These are phyloP conservation scores for Cunninghamia lanceolata DNA, from an alignment of 75 land plant genomes.

Conservation along the genomic window DNA sequence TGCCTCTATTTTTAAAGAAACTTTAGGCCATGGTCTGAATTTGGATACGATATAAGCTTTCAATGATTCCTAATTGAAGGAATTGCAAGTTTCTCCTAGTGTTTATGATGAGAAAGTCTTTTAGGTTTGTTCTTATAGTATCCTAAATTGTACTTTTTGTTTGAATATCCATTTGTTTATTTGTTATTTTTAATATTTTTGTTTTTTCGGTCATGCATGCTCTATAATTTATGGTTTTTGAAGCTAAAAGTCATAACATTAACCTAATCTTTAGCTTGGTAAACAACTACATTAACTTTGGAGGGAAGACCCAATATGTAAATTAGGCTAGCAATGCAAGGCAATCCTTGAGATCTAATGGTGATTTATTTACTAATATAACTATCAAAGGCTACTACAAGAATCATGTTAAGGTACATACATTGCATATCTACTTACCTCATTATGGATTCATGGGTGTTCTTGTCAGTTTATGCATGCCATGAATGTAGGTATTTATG, in stretches of 20 bases:
- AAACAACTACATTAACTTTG: conserved; percentile 70
- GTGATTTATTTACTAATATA: conserved; percentile 73
- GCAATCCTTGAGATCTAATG: conserved; percentile 40
- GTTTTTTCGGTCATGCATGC: conserved; percentile 37
- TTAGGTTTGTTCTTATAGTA: conserved; percentile 24
- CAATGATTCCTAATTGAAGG: conserved; percentile 55
- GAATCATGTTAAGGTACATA: conserved; percentile 59
- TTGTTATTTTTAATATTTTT: not conserved
- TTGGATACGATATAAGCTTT: conserved; percentile 81
- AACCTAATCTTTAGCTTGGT: conserved; percentile 70
- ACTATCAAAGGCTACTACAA: conserved; percentile 69
- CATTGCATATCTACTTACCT: not conserved
- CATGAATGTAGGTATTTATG: not conserved
- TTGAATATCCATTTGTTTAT: not conserved
- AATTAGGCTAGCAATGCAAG: conserved; percentile 70
- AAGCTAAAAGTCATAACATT: conserved; percentile 68
- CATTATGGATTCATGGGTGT: not conserved
- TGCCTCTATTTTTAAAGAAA: conserved; percentile 37
- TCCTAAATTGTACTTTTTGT: not conserved
- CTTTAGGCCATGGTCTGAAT: conserved; percentile 38
- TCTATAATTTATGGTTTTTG: conserved; percentile 71
- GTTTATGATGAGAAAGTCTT: conserved; percentile 59
- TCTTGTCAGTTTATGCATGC: not conserved
- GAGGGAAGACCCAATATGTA: conserved; percentile 87
- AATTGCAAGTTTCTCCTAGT: conserved; percentile 66